Base-by-base conservation (phyloP, 2,329 filamentous ascomycete species). In the Aspergillus sp. region DNA sequence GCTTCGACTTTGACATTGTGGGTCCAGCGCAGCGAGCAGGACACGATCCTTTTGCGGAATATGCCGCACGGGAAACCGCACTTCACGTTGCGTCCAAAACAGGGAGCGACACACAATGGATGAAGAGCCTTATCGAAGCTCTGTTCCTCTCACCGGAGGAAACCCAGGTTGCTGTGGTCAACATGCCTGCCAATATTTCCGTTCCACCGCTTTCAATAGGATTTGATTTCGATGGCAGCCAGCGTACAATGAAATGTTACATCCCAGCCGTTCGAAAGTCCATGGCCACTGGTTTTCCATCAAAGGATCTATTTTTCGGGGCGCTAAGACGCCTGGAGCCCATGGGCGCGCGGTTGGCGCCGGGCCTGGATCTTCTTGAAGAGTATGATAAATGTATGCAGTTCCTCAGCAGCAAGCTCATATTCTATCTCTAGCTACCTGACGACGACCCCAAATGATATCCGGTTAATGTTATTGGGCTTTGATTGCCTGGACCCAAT, bases 121-220 rank as follows among this genome's bases (percentile, higher is more conserved):
- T 58, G 56, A 18, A 54, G 26, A 24, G 29, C 3, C 51, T 58
- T n/a, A 54, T 58, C 26, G 42, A 49, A 12, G 39, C 56, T 5
- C 50, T 58, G 3, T 58, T 54, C 45, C 56, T 58, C 14, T 54
- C 56, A 9, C 56, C 56, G 9, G 56, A 47, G 16, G 56, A 58
- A 36, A 46, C 42, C 3, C 39, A 58, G 18, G 11, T 24, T 22
- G 56, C 45, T 2, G 16, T 49, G 20, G 16, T 20, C 2, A 26
- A 24, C 11, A 20, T 58, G 50, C 50, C 53, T 31, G 22, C 53
- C 4, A 42, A 45, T 18, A 31, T 55, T 22, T 42, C 53, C 6
- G 47, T 32, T 6, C 53, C 53, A 6, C 53, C 53, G 4, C 46
- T 39, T 7, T 55, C 53, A 2, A 24, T 55, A 12, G 53, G 53